Evolutionary conservation across 2,329 filamentous ascomycete species (phyloP).

Genomic region (Trichoderma sp.): DNA sequence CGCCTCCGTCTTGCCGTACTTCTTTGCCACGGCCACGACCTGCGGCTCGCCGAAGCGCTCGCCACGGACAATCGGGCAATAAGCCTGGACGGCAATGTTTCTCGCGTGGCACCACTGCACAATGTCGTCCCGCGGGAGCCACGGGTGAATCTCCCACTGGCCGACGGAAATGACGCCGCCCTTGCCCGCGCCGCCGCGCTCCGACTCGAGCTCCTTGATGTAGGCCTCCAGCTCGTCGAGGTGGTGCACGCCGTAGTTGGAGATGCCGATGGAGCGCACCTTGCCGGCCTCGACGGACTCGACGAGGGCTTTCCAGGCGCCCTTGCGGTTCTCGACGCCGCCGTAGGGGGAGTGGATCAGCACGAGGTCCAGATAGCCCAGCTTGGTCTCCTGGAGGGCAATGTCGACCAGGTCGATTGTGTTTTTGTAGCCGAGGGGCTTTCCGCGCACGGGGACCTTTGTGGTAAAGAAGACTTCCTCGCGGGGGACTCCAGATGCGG

Average conservation of each 20-base stretch:
- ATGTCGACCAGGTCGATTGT: constrained; percentile 64
- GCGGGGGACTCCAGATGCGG: constrained; percentile 45
- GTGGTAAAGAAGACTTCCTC: constrained; percentile 58
- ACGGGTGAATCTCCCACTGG: constrained; percentile 89
- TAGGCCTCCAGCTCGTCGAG: constrained; percentile 61
- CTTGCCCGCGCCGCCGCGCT: constrained; percentile 63
- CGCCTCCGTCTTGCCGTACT: constrained; percentile 71
- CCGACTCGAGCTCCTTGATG: constrained; percentile 62
- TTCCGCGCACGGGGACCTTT: constrained; percentile 50
- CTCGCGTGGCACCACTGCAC: constrained; percentile 71
- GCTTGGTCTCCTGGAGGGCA: constrained; percentile 61
- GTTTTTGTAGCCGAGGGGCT: constrained; percentile 58
- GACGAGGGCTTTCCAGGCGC: constrained; percentile 63
- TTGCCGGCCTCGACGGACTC: constrained; percentile 64
- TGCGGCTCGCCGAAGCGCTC: constrained; percentile 69
- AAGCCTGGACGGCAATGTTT: constrained; percentile 64
- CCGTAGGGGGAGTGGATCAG: constrained; percentile 65
- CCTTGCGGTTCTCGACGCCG: constrained; percentile 57
- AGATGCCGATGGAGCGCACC: constrained; percentile 63
- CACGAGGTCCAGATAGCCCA: constrained; percentile 68
- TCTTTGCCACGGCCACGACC: constrained; percentile 65
- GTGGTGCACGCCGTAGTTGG: constrained; percentile 66
- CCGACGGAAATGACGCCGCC: constrained; percentile 78
- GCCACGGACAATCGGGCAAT: constrained; percentile 64
- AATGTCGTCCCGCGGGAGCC: constrained; percentile 79